These are phyloP conservation scores for Vitellaria paradoxa DNA, from an alignment of 179 eudicot species.

Conservation along the genomic window DNA sequence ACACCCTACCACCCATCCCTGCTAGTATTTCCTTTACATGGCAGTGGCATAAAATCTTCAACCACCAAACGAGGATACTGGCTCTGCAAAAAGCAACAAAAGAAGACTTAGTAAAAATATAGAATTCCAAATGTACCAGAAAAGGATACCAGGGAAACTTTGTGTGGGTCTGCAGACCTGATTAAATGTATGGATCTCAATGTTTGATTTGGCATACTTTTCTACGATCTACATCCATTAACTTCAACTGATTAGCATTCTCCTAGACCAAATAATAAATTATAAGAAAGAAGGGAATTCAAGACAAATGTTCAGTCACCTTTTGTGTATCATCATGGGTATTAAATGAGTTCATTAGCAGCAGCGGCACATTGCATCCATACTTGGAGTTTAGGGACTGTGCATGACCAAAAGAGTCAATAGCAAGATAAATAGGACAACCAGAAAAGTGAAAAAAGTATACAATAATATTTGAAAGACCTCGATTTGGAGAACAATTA, in stretches of 20 bases:
- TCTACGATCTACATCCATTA: slow-evolving; percentile 70
- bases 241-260: slow-evolving; percentile 15
- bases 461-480: slow-evolving; percentile 23
- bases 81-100: slow-evolving; percentile 48
- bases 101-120: not conserved
- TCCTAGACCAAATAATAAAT: slow-evolving; percentile 9
- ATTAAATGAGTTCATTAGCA: slow-evolving; percentile 97
- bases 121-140: not conserved
- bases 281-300: not conserved
- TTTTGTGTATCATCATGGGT: slow-evolving; percentile 95
- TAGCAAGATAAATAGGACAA: slow-evolving; percentile 2
- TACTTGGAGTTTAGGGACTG: slow-evolving; percentile 77
- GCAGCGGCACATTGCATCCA: slow-evolving; percentile 90
- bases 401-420: slow-evolving; percentile 16
- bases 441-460: not conserved
- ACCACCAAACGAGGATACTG: slow-evolving; percentile 95
- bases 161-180: slow-evolving; percentile 51
- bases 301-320: slow-evolving; percentile 33
- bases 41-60: slow-evolving; percentile 85
- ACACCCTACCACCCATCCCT: slow-evolving; percentile 86
- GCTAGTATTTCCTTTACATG: slow-evolving; percentile 76
- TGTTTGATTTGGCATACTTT: slow-evolving; percentile 63
- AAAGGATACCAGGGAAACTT: not conserved
- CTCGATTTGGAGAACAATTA: slow-evolving; percentile 94
- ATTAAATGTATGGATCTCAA: slow-evolving; percentile 92